Base-by-base conservation (phyloP, 2,329 filamentous ascomycete genomes). In the Penicillium sp. region DNA sequence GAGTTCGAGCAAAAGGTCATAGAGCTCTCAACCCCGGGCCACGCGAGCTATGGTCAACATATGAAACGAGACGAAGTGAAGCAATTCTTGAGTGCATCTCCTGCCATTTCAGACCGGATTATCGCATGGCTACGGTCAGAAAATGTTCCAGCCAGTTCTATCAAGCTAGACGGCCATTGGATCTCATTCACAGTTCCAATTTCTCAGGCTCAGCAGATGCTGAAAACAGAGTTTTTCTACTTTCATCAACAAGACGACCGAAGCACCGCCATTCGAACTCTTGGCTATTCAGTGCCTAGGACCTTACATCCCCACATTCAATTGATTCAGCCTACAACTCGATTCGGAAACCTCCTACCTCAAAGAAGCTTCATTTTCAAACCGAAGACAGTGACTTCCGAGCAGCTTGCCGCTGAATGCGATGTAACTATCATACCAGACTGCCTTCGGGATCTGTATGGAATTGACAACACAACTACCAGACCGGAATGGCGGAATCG, bases 271-370 rank as follows among this genome's bases (percentile, higher is more conserved):
- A 77, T 88, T 39, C 80, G 86, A 43, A 80, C 82, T 5, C 71
- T 83, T 16, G 75, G 79, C 46, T 90, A 89, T 71, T 87, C 84
- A 0, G 79, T 89, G 1, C 87, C 87, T 0, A 76, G 76, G 50
- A 70, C 78, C 0, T 70, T 89, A 8, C 77, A 79, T 51, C 65
- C 75, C 43, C 78, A 84, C 64, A 78, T 89, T 56, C 82, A 84
- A 57, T 78, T 87, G 67, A 83, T 89, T 48, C 84, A 88, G 69
- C 86, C 86, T 1, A 88, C 86, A 0, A 88, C 84, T 4, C 78
- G 82, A 39, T 89, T 88, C 57, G 82, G 82, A 19, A 75, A 79
- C 54, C 76, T 82, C 23, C 70, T 69, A 31, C 63, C 79, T 2
- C 78, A 82, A 55, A 68, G 64, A 44, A 76, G 69, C 27, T 71